These are phyloP conservation scores for Lactarius quietus DNA, from an alignment of 768 basidiomycete species.

Conservation along the genomic window DNA sequence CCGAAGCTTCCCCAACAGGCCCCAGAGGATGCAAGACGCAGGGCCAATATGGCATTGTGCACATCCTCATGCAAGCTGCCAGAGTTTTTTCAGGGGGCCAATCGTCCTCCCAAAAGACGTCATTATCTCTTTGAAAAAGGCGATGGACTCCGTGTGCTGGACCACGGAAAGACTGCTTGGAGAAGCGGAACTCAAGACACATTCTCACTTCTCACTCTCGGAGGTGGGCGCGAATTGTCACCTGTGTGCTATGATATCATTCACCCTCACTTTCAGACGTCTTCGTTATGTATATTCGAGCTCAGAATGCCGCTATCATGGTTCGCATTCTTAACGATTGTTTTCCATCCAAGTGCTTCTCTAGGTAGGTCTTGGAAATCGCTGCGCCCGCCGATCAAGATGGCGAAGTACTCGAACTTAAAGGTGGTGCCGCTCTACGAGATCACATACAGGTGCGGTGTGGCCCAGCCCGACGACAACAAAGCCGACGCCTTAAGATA, in stretches of 20 bases:
- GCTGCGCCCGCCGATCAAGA: slow-evolving; percentile 97
- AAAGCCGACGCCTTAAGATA: slow-evolving; percentile 99
- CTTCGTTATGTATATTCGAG: slow-evolving; percentile 10
- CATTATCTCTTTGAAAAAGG: slow-evolving; percentile 5
- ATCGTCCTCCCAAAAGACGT: background rate
- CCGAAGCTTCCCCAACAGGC: slow-evolving; percentile 16
- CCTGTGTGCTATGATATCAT: too few relatives aligned
- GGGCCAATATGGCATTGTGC: slow-evolving; percentile 3
- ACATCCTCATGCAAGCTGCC: slow-evolving; percentile 5
- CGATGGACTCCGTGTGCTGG: background rate
- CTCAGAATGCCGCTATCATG: slow-evolving; percentile 13
- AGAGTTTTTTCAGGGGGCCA: background rate
- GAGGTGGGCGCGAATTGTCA: background rate
- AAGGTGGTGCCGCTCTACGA: slow-evolving; percentile 94
- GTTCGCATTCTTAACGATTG: background rate
- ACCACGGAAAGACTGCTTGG: background rate
- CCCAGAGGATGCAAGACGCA: background rate
- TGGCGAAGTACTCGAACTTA: slow-evolving; percentile 98
- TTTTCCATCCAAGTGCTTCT: slow-evolving; percentile 56
- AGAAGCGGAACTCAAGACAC: background rate
- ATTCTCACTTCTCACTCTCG: background rate
- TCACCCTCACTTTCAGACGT: background rate
- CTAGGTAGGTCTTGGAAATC: slow-evolving; percentile 97
- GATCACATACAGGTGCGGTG: slow-evolving; percentile 95
- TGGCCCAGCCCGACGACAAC: slow-evolving; percentile 96